These are phyloP conservation scores for Heimioporus retisporus DNA, from an alignment of 1,284 basidiomycete genomes.

Conservation along the genomic window DNA sequence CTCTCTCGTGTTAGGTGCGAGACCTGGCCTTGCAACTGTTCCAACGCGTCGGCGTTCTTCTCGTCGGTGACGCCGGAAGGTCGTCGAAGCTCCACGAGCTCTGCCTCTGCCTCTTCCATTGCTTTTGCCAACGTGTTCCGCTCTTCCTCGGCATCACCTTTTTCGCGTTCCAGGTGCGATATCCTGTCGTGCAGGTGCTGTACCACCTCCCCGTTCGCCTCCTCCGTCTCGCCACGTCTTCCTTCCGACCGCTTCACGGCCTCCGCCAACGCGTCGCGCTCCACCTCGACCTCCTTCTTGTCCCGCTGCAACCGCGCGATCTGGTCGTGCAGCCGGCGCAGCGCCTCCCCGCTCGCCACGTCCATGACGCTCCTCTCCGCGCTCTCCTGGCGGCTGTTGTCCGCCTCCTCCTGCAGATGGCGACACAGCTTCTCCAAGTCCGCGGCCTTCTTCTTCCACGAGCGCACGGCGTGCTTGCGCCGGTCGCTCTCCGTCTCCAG, in stretches of 20 bases:
- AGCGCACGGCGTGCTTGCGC: conserved; percentile 60
- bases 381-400: conserved; percentile 71
- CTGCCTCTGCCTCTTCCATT: too few relatives aligned
- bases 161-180: too few relatives aligned
- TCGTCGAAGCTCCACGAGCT: too few relatives aligned
- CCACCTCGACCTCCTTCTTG: conserved; percentile 21
- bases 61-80: too few relatives aligned
- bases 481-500: conserved; percentile 70
- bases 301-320: conserved; percentile 35
- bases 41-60: too few relatives aligned
- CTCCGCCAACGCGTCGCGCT: conserved; percentile 15
- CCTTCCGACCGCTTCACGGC: background rate
- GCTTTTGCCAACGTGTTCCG: too few relatives aligned
- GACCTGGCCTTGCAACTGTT: too few relatives aligned
- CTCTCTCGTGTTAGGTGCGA: too few relatives aligned
- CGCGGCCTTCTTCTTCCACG: conserved; percentile 78
- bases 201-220: too few relatives aligned
- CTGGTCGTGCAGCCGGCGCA: conserved; percentile 68
- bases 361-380: conserved; percentile 82
- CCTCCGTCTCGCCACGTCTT: too few relatives aligned
- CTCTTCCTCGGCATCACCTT: conserved; percentile 13
- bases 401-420: conserved; percentile 75
- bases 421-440: conserved; percentile 75
- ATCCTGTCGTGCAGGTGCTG: too few relatives aligned
- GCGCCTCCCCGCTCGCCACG: conserved; percentile 76